phyloP scores from a whole-genome alignment of 768 basidiomycete genomes.

The Xerocomellus amylosporus region DNA sequence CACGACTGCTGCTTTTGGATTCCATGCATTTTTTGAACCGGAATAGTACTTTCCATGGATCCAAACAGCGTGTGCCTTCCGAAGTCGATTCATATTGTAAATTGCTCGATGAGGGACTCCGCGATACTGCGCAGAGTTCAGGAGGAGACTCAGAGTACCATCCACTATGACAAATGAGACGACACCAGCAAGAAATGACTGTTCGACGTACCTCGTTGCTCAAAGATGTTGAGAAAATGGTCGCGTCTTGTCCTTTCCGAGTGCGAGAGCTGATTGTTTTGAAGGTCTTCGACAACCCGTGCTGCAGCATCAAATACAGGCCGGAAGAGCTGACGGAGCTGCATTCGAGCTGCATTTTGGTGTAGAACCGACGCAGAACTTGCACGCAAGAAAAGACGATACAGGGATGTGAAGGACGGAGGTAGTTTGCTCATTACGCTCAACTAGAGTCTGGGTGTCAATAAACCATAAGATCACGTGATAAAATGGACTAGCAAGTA shows the following conservation, averaged over 20 bases:
- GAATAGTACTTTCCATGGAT: slow-evolving; percentile 18
- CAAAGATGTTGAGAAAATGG: slow-evolving; percentile 51
- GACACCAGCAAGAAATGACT: background rate
- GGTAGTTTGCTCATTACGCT: slow-evolving; percentile 25
- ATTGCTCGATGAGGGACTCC: slow-evolving; percentile 61
- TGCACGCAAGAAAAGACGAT: slow-evolving; percentile 58
- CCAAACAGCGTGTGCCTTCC: slow-evolving; percentile 27
- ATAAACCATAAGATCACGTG: slow-evolving; percentile 13
- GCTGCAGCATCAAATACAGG: slow-evolving; percentile 55
- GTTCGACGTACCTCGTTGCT: slow-evolving; percentile 46
- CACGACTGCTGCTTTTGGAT: slow-evolving; percentile 33
- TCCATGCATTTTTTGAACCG: slow-evolving; percentile 35
- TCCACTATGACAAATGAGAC: slow-evolving; percentile 52
- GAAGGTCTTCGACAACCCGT: slow-evolving; percentile 39
- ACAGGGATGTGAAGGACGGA: slow-evolving; percentile 50
- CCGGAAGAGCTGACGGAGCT: slow-evolving; percentile 49
- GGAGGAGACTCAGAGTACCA: slow-evolving; percentile 58
- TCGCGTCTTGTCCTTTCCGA: slow-evolving; percentile 33
- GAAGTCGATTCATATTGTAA: slow-evolving; percentile 46
- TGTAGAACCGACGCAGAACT: slow-evolving; percentile 58
- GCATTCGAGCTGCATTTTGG: slow-evolving; percentile 40
- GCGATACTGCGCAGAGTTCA: slow-evolving; percentile 58
- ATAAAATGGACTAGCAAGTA: background rate
- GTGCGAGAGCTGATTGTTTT: slow-evolving; percentile 26
- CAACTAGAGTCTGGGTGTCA: background rate